phyloP scores from a whole-genome alignment of 768 basidiomycete species.

The Brasilioporus rufonigricans region DNA sequence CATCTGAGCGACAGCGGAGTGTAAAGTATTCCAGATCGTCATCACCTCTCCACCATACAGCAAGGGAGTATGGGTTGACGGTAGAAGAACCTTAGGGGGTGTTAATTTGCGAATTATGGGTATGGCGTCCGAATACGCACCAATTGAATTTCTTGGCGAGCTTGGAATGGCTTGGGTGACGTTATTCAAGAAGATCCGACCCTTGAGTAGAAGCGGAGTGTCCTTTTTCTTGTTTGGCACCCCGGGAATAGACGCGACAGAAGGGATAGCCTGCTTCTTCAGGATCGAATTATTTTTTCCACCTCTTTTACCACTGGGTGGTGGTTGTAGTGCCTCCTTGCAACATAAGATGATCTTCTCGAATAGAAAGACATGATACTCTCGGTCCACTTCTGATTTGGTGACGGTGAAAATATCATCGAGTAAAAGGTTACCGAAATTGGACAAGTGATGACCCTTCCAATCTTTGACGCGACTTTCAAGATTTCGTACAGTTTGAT shows the following conservation, averaged over 20 bases:
- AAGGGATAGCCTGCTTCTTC: conserved; percentile 69
- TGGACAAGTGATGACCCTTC: conserved; percentile 95
- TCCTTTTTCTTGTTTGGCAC: conserved; percentile 68
- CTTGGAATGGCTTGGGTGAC: conserved; percentile 78
- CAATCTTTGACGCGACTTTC: conserved; percentile 91
- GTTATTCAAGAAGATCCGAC: conserved; percentile 95
- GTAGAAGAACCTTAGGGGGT: conserved; percentile 41
- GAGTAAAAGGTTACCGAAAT: conserved; percentile 91
- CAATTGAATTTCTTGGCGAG: conserved; percentile 53
- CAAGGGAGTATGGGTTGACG: conserved; percentile 69
- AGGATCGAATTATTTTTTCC: conserved; percentile 86
- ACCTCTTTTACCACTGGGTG: conserved; percentile 61
- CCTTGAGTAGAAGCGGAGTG: conserved; percentile 86
- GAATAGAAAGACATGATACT: conserved; percentile 98
- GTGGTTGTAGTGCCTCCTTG: conserved; percentile 75
- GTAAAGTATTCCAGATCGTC: conserved; percentile 93
- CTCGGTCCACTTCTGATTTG: conserved; percentile 94
- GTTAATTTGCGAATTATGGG: conserved; percentile 1
- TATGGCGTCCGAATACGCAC: conserved; percentile 42
- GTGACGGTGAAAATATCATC: conserved; percentile 96
- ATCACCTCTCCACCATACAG: conserved; percentile 94
- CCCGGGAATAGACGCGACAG: conserved; percentile 46
- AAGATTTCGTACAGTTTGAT: conserved; percentile 85
- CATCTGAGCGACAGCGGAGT: conserved; percentile 88
- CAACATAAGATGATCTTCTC: conserved; percentile 99